These are phyloP conservation scores for Ambispora gerdemannii DNA, from an alignment of 192 early-diverging fungal species.

Conservation along the genomic window DNA sequence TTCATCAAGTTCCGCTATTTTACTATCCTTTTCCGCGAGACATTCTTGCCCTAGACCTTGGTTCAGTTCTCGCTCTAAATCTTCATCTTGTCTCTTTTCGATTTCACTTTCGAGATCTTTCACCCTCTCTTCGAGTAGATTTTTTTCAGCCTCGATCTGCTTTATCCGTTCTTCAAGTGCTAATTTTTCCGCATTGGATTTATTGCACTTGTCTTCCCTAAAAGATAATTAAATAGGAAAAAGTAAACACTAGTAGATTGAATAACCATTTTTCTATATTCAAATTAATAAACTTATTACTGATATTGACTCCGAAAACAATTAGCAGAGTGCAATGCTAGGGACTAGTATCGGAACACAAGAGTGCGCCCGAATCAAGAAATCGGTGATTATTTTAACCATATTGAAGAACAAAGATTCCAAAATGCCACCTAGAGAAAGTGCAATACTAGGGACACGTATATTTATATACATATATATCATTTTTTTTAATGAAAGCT, in stretches of 20 bases:
- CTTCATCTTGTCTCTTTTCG: background rate
- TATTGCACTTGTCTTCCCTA: background rate
- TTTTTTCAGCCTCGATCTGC: background rate
- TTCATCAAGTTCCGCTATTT: background rate
- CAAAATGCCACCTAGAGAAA: background rate
- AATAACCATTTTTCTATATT: background rate
- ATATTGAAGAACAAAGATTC: background rate
- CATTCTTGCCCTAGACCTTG: background rate
- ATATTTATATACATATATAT: background rate
- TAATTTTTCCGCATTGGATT: background rate
- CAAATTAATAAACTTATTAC: background rate
- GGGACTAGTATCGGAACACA: background rate
- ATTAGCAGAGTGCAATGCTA: slow-evolving; percentile 19
- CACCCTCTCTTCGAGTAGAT: background rate
- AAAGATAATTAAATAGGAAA: background rate
- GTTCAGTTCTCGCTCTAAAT: background rate
- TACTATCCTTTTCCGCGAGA: background rate
- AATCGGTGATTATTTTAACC: background rate
- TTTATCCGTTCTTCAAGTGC: background rate
- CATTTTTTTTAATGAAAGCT: background rate
- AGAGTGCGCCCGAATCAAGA: background rate
- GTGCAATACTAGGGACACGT: background rate
- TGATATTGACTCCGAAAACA: background rate
- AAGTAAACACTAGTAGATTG: background rate
- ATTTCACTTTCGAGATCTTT: background rate